Conservation (phyloP, 2,329 filamentous ascomycete genomes). For the Fusarium sp. region DNA sequence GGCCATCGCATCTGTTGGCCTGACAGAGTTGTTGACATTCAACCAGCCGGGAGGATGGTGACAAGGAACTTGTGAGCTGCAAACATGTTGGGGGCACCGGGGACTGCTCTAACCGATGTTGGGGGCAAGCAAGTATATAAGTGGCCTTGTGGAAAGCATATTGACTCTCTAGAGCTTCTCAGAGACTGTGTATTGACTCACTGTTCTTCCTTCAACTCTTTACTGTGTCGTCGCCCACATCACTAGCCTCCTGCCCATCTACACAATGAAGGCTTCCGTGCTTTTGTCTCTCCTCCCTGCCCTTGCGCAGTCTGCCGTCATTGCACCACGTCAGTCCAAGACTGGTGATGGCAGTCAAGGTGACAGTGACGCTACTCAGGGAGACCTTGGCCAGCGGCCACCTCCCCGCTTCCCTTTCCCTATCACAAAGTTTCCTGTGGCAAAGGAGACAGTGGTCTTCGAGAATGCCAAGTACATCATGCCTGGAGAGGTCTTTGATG, state of each 20-base stretch:
- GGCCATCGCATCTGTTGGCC: constrained; percentile 1
- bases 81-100: not conserved
- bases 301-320: constrained; percentile 27
- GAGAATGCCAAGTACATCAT: constrained; percentile 48
- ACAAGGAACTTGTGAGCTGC: not conserved
- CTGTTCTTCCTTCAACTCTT: not conserved
- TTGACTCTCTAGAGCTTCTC: not conserved
- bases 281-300: constrained; percentile 36
- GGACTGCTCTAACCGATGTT: not conserved
- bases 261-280: constrained; percentile 41
- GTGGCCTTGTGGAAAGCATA: not conserved
- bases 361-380: constrained; percentile 41
- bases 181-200: not conserved
- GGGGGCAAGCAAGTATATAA: not conserved
- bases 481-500: constrained; percentile 49
- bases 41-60: not conserved
- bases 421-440: constrained; percentile 44
- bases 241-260: not conserved
- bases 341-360: constrained; percentile 42
- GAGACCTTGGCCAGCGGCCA: constrained; percentile 42
- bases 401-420: constrained; percentile 47
- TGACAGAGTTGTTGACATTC: not conserved
- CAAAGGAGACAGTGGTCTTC: constrained; percentile 45
- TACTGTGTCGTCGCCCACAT: not conserved
- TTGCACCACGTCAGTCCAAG: constrained; percentile 29